Conservation (phyloP, 805 yeast species). For the Maudiozyma barnettii region DNA sequence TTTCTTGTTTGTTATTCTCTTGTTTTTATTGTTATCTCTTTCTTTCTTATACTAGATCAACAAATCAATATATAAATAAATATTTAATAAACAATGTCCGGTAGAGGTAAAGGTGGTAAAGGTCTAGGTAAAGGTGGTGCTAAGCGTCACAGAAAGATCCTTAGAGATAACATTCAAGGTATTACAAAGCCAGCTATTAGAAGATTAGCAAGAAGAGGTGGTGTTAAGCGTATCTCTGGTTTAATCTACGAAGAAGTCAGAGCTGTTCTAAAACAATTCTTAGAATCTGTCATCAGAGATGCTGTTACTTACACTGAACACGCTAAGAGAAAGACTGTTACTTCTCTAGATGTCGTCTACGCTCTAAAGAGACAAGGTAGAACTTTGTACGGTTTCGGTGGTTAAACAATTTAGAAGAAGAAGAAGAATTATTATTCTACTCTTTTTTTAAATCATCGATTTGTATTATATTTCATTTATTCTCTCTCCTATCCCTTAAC, state of each 20-base stretch:
- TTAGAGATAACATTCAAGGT: slow-evolving; percentile 99
- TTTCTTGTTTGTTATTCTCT: background rate
- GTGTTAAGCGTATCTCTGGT: slow-evolving; percentile 99
- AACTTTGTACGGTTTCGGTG: slow-evolving; percentile 99
- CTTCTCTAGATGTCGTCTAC: slow-evolving; percentile 96
- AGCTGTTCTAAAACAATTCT: slow-evolving; percentile 89
- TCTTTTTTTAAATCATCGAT: background rate
- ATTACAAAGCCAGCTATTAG: slow-evolving; percentile 99
- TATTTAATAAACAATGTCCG: slow-evolving; percentile 61
- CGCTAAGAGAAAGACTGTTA: slow-evolving; percentile 99
- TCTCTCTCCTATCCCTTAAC: background rate
- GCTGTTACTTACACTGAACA: slow-evolving; percentile 99
- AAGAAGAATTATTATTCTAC: background rate
- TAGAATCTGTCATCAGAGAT: slow-evolving; percentile 95
- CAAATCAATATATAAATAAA: background rate
- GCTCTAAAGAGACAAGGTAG: slow-evolving; percentile 99
- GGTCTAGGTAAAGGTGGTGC: slow-evolving; percentile 99
- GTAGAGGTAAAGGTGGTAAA: slow-evolving; percentile 99
- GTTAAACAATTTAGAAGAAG: slow-evolving; percentile 48
- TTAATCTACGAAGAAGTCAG: slow-evolving; percentile 97
- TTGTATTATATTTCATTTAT: background rate
- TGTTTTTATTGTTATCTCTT: background rate
- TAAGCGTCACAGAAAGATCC: slow-evolving; percentile 98
- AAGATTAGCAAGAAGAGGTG: slow-evolving; percentile 99
- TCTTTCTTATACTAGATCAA: background rate